Conservation (phyloP, 345 rosid species). For the Syzygium jambos region DNA sequence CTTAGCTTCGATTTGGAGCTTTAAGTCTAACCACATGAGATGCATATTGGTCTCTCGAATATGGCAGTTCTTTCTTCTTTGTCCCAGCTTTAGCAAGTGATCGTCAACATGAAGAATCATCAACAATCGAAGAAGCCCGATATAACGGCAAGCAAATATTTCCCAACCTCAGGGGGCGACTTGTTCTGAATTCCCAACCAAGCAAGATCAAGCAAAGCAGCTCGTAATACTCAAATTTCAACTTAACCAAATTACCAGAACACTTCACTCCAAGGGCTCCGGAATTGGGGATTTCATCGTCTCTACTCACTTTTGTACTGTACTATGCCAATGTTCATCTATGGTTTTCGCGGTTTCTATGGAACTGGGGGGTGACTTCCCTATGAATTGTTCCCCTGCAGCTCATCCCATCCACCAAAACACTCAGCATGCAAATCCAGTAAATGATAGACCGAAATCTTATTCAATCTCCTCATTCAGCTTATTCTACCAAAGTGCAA, state of each 20-base stretch:
- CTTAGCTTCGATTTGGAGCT: too few species aligned
- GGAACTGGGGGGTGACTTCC: background rate
- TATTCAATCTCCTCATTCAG: conserved; percentile 42
- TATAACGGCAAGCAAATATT: background rate
- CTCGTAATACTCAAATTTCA: background rate
- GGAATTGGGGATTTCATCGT: too few species aligned
- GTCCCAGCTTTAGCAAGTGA: background rate
- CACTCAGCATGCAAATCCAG: background rate
- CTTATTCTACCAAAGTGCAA: conserved; percentile 45
- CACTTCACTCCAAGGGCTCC: background rate
- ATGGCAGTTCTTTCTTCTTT: background rate
- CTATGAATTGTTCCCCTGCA: background rate
- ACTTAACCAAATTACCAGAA: background rate
- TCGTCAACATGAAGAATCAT: background rate
- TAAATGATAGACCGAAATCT: background rate
- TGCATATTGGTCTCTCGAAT: background rate
- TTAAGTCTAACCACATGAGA: background rate
- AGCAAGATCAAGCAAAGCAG: background rate
- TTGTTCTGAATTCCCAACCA: too few species aligned
- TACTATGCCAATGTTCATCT: background rate
- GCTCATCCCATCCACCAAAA: background rate
- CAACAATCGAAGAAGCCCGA: background rate
- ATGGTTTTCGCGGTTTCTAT: background rate
- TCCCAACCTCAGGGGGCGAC: background rate
- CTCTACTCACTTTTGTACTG: background rate